Evolutionary conservation across 202 grass and related monocot species (phyloP).

Genomic region (Brachypodium distachyon): DNA sequence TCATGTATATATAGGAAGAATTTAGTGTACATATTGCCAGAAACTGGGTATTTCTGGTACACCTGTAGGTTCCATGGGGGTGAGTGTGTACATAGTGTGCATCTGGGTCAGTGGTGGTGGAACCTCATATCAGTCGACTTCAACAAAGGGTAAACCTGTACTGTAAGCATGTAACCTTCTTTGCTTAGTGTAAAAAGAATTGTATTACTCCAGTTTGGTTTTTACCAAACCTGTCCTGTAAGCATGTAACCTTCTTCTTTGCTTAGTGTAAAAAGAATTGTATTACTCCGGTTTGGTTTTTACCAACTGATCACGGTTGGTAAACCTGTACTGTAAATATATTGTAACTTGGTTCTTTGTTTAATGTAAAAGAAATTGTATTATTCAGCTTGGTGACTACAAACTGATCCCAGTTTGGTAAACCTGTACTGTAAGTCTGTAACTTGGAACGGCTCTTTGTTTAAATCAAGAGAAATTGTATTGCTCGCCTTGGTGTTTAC

Average conservation of each 20-base stretch:
- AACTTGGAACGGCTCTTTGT: background rate
- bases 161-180: background rate
- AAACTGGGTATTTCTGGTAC: background rate
- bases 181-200: background rate
- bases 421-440: too few species aligned
- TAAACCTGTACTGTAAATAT: background rate
- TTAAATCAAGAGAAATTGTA: too few species aligned
- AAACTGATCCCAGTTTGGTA: background rate
- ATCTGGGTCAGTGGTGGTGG: constrained; percentile 26
- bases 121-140: constrained; percentile 51
- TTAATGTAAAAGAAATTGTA: background rate
- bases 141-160: constrained; percentile 23
- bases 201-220: background rate
- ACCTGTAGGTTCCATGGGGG: background rate
- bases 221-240: background rate
- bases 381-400: background rate
- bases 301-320: background rate
- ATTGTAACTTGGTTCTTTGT: background rate
- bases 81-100: constrained; percentile 2
- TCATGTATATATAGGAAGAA: constrained; percentile 32
- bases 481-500: too few species aligned
- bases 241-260: background rate
- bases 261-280: background rate
- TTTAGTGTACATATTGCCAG: constrained; percentile 24
- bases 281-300: background rate